Evolutionary conservation across 2,329 filamentous ascomycete genomes (phyloP).

Genomic region (Microsporum ferrugineum): DNA sequence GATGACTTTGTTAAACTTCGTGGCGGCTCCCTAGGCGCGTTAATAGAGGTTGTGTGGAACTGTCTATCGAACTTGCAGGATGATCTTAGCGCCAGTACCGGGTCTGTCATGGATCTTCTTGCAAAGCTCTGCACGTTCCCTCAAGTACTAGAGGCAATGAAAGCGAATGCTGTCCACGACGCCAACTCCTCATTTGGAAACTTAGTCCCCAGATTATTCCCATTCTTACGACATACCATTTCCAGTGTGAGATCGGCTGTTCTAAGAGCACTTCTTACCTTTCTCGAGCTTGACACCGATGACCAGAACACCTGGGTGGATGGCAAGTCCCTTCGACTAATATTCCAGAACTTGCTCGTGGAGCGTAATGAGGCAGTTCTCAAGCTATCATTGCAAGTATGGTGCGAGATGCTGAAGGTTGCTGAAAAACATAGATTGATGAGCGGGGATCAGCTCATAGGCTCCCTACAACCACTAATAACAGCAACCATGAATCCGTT

Average conservation of each 20-base stretch:
- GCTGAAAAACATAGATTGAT: slow-evolving; percentile 51
- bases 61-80: slow-evolving; percentile 94
- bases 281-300: slow-evolving; percentile 72
- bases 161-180: slow-evolving; percentile 69
- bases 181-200: slow-evolving; percentile 82
- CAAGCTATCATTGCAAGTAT: slow-evolving; percentile 73
- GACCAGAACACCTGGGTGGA: slow-evolving; percentile 82
- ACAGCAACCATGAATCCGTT: slow-evolving; percentile 80
- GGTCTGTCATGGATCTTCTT: slow-evolving; percentile 94
- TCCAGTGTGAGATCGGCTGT: slow-evolving; percentile 90
- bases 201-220: slow-evolving; percentile 85
- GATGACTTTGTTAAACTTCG: slow-evolving; percentile 86
- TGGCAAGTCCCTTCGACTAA: slow-evolving; percentile 71
- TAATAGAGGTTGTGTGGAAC: slow-evolving; percentile 95
- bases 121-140: slow-evolving; percentile 93
- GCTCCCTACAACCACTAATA: slow-evolving; percentile 70
- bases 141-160: slow-evolving; percentile 88
- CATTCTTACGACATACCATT: slow-evolving; percentile 93
- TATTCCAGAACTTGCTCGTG: slow-evolving; percentile 91
- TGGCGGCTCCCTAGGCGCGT: slow-evolving; percentile 60
- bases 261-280: slow-evolving; percentile 81
- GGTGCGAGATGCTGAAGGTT: slow-evolving; percentile 63
- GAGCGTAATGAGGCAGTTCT: slow-evolving; percentile 79
- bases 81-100: slow-evolving; percentile 91
- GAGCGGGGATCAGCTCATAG: slow-evolving; percentile 56